Evolutionary conservation across 768 basidiomycete species (phyloP), one percentile per base, ranked within the genome.

Genomic region (Naganishia kalamii): DNA sequence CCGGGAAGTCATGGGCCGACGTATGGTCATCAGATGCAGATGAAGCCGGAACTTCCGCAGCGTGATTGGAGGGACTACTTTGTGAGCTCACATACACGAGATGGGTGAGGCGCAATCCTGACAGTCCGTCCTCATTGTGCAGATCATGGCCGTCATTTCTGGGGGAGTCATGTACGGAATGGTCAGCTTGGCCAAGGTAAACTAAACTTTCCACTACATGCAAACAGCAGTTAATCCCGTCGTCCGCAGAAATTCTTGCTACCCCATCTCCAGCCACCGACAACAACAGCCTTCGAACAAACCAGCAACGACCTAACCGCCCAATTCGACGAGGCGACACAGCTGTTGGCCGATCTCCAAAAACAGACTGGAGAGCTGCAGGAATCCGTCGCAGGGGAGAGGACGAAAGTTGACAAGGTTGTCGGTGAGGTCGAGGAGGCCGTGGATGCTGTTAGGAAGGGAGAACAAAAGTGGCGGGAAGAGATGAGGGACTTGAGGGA

Each of bases 51-150:
- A 27, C 72, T 79, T 25, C 85, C 84, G 10, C 81, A 80, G 65
- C 86, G 89, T 84, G 94, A 98, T 77, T 99, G 96, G 96, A 83
- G 93, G 65, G 96, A 99, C 79, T 91, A 94, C 78, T 99, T 98
- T 76, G 92, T 93, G 74, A 73, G 89, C 81, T 43, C 49, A 17
- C 54, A 19, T 27, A 62, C 21, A 23, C 23, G 2, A 3, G 3
- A 17, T 15, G n/a, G n/a, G 27, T 49, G 1, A 19, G 27, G 15
- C n/a, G 40, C 30, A 13, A 19, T 12, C 7, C 67, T 66, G 63
- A 71, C 23, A 3, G 11, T 11, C 15, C 12, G 13, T 72, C 72
- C 66, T 65, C 69, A 46, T 11, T 61, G 70, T 33, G 29, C 13
- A 97, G 93, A 93, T 99, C 72, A 90, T 93, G 75, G 87, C 88